A percentile compares a stretch with the other conserved stretches of the same genome.
These are phyloP conservation scores for Candida odintsovae DNA, from an alignment of 805 yeast genomes.

Conservation along the genomic window DNA sequence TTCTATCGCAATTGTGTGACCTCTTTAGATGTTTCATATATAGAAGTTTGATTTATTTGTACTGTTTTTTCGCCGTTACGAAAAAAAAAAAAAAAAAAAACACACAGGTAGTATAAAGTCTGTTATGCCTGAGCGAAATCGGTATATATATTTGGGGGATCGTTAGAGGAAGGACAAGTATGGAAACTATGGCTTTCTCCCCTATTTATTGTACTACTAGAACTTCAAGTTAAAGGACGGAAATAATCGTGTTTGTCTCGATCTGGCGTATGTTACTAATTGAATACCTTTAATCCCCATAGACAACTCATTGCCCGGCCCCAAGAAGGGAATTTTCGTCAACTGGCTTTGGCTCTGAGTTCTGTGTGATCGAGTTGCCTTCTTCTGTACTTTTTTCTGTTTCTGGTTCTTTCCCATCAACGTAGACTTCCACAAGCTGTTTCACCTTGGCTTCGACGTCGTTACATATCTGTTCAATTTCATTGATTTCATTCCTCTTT, in stretches of 20 bases:
- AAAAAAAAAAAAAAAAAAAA: too few relatives aligned
- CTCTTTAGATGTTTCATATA: neutral
- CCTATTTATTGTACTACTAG: too few relatives aligned
- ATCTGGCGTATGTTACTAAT: neutral
- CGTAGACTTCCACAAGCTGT: constrained; percentile 25
- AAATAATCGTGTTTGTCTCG: too few relatives aligned
- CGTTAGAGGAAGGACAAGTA: too few relatives aligned
- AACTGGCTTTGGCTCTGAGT: neutral
- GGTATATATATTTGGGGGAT: too few relatives aligned
- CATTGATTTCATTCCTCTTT: constrained; percentile 48
- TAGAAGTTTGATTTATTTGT: neutral
- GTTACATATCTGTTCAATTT: constrained; percentile 33
- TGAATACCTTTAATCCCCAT: neutral
- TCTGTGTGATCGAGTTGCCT: neutral
- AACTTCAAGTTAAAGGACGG: too few relatives aligned
- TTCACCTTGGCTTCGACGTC: constrained; percentile 34
- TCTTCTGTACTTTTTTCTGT: neutral
- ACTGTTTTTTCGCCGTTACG: neutral
- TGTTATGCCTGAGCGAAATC: too few relatives aligned
- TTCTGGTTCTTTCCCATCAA: constrained; percentile 14
- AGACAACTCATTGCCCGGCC: neutral
- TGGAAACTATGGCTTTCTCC: too few relatives aligned
- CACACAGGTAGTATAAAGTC: too few relatives aligned
- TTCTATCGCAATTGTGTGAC: neutral
- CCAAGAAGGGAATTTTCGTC: neutral